These are phyloP conservation scores for Hyaloscypha finlandica DNA, from an alignment of 495 filamentous ascomycete genomes.

Conservation along the genomic window DNA sequence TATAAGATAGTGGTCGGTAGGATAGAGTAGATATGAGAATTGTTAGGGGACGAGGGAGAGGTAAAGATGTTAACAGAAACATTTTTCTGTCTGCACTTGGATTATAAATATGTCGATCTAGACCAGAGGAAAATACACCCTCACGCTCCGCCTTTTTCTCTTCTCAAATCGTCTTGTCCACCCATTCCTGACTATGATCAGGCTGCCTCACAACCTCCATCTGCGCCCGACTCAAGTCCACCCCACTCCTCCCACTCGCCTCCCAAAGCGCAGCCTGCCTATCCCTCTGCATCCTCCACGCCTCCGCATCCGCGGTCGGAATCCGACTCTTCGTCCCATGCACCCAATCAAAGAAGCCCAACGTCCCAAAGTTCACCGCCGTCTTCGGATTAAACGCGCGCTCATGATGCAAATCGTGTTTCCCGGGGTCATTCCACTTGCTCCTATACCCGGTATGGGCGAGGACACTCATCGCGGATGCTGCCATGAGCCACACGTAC, in stretches of 20 bases:
- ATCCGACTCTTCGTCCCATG: constrained; percentile 35
- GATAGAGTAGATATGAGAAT: no score
- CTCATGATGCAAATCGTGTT: constrained; percentile 15
- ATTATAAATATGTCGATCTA: no score
- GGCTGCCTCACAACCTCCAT: constrained; percentile 9
- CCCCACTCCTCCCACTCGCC: constrained; percentile 5
- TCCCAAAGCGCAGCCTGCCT: constrained; percentile 6
- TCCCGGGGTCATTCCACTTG: neutral
- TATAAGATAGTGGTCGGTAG: no score
- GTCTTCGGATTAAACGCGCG: constrained; percentile 9
- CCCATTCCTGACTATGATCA: constrained; percentile 9
- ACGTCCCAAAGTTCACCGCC: constrained; percentile 10
- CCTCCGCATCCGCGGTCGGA: neutral
- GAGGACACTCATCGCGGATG: neutral
- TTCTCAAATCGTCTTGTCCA: constrained; percentile 3
- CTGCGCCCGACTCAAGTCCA: neutral
- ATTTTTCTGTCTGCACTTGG: no score
- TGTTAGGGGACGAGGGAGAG: no score
- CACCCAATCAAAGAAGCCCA: constrained; percentile 32
- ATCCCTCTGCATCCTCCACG: neutral
- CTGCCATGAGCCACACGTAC: constrained; percentile 12
- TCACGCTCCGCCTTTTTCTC: no score
- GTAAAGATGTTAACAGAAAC: no score
- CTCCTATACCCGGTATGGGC: constrained; percentile 5
- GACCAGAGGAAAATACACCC: no score